phyloP scores from a whole-genome alignment of 75 land plant genomes.

The Ceratopteris richardii region DNA sequence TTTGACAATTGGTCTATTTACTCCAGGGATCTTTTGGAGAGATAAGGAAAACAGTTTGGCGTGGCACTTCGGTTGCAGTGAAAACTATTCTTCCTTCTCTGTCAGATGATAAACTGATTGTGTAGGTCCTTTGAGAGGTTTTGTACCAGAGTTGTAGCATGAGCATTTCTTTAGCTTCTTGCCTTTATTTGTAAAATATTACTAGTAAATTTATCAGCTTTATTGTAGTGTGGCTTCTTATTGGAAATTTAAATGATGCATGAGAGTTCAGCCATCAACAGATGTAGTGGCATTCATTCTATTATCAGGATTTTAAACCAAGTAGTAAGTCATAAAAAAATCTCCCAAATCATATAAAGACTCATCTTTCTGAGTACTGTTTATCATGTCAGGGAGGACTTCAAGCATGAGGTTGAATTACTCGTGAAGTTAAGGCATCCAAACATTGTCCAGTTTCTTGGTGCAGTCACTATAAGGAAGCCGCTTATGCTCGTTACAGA shows the following conservation, averaged over 20 bases:
- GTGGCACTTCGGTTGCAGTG: conserved; percentile 95
- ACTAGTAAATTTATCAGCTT: too few species aligned
- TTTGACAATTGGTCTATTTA: background rate
- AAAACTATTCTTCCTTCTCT: conserved; percentile 91
- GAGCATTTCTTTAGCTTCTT: too few species aligned
- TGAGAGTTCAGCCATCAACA: too few species aligned
- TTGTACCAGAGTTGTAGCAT: background rate
- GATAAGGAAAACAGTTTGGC: conserved; percentile 74
- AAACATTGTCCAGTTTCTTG: conserved; percentile 91
- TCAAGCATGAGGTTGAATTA: conserved; percentile 80
- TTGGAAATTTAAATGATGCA: too few species aligned
- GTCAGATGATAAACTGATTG: conserved; percentile 77
- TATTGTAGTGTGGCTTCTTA: too few species aligned
- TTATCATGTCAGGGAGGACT: conserved; percentile 61
- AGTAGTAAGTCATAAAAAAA: too few species aligned
- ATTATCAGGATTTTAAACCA: too few species aligned
- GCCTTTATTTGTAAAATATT: too few species aligned
- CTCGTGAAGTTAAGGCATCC: conserved; percentile 92
- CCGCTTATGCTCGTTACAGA: conserved; percentile 90
- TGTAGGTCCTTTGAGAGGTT: conserved; percentile 36
- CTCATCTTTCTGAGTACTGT: background rate
- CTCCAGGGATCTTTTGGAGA: conserved; percentile 96
- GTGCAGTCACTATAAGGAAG: conserved; percentile 77
- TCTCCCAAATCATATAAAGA: too few species aligned
- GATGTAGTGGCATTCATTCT: too few species aligned